Conservation (phyloP, 345 rosid genomes). For the Brassica napus region DNA sequence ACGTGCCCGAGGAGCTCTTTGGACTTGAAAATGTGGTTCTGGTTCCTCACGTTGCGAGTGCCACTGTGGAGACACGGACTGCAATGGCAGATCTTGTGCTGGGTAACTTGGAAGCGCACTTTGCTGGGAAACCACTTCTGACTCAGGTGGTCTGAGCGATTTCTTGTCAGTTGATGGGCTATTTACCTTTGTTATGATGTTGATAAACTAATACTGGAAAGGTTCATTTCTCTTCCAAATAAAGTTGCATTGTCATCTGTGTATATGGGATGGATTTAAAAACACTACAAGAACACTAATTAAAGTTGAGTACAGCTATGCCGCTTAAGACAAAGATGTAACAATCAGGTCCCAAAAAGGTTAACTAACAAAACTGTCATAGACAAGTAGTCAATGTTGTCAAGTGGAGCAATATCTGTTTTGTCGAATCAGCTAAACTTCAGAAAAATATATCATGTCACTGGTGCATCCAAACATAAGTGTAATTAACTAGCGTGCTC, state of each 20-base stretch:
- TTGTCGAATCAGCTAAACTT: neutral
- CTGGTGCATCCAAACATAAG: neutral
- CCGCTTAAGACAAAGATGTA: neutral
- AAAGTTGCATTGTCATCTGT: neutral
- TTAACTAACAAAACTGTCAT: neutral
- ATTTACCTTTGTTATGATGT: neutral
- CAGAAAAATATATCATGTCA: neutral
- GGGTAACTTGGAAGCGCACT: constrained; percentile 56
- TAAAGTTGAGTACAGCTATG: neutral
- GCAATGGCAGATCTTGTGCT: constrained; percentile 61
- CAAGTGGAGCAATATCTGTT: neutral
- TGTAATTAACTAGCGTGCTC: neutral
- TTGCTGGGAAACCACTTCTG: constrained; percentile 45
- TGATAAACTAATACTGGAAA: neutral
- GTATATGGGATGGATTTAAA: constrained; percentile 6
- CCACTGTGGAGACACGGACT: constrained; percentile 51
- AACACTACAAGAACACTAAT: neutral
- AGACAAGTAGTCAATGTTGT: neutral
- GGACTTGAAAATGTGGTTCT: constrained; percentile 67
- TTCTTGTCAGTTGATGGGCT: neutral
- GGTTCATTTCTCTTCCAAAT: constrained; percentile 4
- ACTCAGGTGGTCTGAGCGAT: constrained; percentile 49
- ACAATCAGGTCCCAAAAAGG: neutral
- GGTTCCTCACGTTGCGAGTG: constrained; percentile 69
- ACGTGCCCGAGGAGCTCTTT: constrained; percentile 59